Percentiles rank a stretch among this genome's conserved stretches.
Evolutionary conservation across 2,329 filamentous ascomycete genomes (phyloP).

Genomic region (Aureobasidium sp.): DNA sequence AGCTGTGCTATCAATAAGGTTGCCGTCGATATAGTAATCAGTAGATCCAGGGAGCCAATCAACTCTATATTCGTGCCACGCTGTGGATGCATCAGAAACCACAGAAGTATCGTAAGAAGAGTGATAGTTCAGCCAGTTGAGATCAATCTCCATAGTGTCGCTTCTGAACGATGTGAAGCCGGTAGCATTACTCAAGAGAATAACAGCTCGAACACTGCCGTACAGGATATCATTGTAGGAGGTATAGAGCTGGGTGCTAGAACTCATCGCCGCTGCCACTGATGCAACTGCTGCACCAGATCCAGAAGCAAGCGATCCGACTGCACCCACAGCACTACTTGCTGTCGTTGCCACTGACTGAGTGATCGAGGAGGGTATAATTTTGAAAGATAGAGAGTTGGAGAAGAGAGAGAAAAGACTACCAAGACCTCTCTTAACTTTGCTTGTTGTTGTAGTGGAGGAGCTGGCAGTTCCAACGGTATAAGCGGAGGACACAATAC

Average conservation of each 20-base stretch:
- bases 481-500: slow-evolving; percentile 4
- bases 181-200: slow-evolving; percentile 65
- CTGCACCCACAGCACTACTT: background rate
- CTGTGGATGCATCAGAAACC: slow-evolving; percentile 55
- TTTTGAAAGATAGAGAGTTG: background rate
- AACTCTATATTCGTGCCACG: slow-evolving; percentile 75
- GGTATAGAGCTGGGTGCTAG: slow-evolving; percentile 55
- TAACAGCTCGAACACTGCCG: slow-evolving; percentile 61
- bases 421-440: background rate
- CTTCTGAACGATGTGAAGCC: slow-evolving; percentile 53
- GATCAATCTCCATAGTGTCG: slow-evolving; percentile 27
- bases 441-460: background rate
- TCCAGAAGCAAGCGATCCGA: background rate
- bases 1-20: slow-evolving; percentile 47
- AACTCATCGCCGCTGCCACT: background rate
- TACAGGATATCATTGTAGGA: slow-evolving; percentile 56
- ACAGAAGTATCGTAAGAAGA: slow-evolving; percentile 55
- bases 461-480: background rate
- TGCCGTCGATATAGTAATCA: slow-evolving; percentile 61
- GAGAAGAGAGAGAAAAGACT: background rate
- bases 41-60: slow-evolving; percentile 60
- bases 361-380: background rate
- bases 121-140: slow-evolving; percentile 48
- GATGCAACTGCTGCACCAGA: background rate
- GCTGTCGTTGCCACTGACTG: background rate